phyloP scores from a whole-genome alignment of 257 asterid species.

The Craterostigma plantagineum region DNA sequence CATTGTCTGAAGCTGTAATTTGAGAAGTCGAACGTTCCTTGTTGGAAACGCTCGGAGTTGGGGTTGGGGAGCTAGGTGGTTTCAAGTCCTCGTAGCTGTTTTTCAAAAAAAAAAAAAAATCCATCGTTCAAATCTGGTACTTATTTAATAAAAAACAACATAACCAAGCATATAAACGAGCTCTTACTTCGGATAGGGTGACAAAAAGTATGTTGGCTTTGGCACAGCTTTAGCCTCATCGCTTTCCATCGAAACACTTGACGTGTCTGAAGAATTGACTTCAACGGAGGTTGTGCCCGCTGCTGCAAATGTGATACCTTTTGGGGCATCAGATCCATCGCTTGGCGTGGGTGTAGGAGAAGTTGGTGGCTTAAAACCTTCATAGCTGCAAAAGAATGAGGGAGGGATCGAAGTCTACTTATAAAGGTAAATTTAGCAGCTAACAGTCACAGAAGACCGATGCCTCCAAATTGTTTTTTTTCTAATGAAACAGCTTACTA shows the following conservation, averaged over 20 bases:
- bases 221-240: conserved; percentile 9
- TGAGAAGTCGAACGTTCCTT: conserved; percentile 8
- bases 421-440: no score
- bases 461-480: no score
- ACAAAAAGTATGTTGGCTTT: conserved; percentile 17
- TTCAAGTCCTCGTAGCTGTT: conserved; percentile 35
- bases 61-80: conserved; percentile 26
- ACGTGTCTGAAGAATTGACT: conserved; percentile 16
- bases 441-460: no score
- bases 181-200: conserved; percentile 41
- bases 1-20: conserved; percentile 12
- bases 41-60: conserved; percentile 33
- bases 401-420: no score
- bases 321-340: no score
- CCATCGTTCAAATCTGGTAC: background rate
- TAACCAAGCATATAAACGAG: background rate
- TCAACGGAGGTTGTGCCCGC: background rate
- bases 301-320: no score
- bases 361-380: no score
- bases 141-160: background rate
- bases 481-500: no score
- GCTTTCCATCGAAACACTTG: conserved; percentile 8
- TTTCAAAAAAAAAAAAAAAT: conserved; percentile 2
- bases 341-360: no score
- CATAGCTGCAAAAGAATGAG: no score